Evolutionary conservation across 2,329 filamentous ascomycete species (phyloP).

Genomic region (Diaporthe sp.): DNA sequence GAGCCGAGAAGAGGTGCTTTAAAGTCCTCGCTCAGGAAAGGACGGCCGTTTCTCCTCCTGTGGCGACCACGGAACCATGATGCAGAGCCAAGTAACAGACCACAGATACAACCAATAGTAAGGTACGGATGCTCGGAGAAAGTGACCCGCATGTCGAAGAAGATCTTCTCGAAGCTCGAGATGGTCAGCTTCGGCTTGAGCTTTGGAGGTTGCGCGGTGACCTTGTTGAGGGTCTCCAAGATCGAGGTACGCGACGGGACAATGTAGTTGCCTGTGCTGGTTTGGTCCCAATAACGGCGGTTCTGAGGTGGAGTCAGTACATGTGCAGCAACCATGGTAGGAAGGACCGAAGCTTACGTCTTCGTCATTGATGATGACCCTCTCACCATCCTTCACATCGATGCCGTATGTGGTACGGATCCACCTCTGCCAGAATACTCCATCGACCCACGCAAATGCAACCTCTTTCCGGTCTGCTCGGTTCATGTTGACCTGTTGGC

Average conservation of each 20-base stretch:
- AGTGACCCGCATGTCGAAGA: constrained; percentile 71
- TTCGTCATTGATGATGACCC: constrained; percentile 96
- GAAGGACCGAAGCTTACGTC: constrained; percentile 72
- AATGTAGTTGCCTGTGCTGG: constrained; percentile 89
- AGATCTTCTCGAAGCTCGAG: constrained; percentile 75
- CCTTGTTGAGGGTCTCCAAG: constrained; percentile 83
- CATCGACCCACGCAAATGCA: constrained; percentile 96
- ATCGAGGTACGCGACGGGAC: constrained; percentile 90
- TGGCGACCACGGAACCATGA: constrained; percentile 66
- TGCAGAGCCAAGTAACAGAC: constrained; percentile 62
- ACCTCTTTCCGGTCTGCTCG: constrained; percentile 89
- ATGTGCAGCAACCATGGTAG: background rate
- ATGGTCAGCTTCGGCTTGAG: constrained; percentile 84
- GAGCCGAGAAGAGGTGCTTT: constrained; percentile 72
- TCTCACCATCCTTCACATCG: constrained; percentile 86
- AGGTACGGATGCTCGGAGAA: constrained; percentile 70
- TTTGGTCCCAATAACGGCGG: constrained; percentile 94
- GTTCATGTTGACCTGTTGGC: constrained; percentile 91
- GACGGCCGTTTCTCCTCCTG: constrained; percentile 69
- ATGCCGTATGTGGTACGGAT: constrained; percentile 94
- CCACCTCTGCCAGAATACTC: constrained; percentile 98
- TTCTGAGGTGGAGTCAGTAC: constrained; percentile 67
- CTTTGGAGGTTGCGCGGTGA: constrained; percentile 74
- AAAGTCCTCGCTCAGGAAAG: constrained; percentile 67
- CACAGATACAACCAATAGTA: constrained; percentile 66